These are phyloP conservation scores for Flaveria sonorensis DNA, from an alignment of 129 eudicot genomes.

Conservation along the genomic window DNA sequence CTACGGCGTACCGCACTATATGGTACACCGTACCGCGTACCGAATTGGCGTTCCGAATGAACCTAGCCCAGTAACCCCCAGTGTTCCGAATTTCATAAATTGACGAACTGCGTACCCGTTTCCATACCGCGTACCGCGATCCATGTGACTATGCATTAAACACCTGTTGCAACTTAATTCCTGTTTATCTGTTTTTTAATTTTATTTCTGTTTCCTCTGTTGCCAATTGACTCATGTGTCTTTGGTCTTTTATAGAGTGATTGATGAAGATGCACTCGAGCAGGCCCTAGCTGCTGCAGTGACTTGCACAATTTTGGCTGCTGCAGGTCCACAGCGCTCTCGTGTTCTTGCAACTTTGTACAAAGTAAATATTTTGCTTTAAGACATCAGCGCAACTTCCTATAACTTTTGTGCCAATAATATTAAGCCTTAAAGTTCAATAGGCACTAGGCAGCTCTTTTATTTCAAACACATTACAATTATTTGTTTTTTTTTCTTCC, in stretches of 20 bases:
- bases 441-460: conserved; percentile 12
- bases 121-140: no score
- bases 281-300: conserved; percentile 98
- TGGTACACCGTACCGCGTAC: no score
- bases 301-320: conserved; percentile 98
- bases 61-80: no score
- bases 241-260: conserved; percentile 56
- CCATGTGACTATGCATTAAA: no score
- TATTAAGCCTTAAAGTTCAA: conserved; percentile 1
- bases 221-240: conserved; percentile 17
- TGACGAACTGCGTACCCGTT: no score
- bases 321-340: conserved; percentile 98
- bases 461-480: background rate
- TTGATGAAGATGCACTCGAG: conserved; percentile 93
- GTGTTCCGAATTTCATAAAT: no score
- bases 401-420: conserved; percentile 18
- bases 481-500: background rate
- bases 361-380: conserved; percentile 54
- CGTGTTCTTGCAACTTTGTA: conserved; percentile 98
- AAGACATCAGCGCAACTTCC: background rate
- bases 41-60: no score
- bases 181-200: background rate
- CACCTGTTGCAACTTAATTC: conserved; percentile 8
- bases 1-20: no score
- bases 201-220: background rate